phyloP scores from a whole-genome alignment of 805 yeast genomes.

The Starmerella kuoi region DNA sequence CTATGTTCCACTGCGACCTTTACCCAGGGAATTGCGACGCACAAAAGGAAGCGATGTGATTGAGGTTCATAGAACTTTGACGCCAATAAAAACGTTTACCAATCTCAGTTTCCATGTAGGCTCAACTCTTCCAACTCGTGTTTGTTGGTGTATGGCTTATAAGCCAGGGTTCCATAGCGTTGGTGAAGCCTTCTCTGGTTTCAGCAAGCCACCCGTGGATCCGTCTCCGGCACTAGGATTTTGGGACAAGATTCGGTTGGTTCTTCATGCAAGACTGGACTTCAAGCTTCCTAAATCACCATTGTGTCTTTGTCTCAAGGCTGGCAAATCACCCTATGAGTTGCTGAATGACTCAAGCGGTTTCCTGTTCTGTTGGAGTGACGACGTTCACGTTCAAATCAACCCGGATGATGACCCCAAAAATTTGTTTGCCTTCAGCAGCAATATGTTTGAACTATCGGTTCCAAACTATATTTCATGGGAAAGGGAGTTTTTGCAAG shows the following conservation, averaged over 20 bases:
- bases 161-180: conserved; percentile 75
- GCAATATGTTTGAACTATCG: conserved; percentile 53
- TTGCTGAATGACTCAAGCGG: conserved; percentile 61
- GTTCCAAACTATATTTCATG: conserved; percentile 60
- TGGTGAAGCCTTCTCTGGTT: conserved; percentile 64
- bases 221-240: conserved; percentile 76
- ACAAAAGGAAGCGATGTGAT: conserved; percentile 37
- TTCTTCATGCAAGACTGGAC: conserved; percentile 58
- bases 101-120: conserved; percentile 45
- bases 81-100: conserved; percentile 61
- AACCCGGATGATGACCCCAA: conserved; percentile 60
- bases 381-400: conserved; percentile 45
- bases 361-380: conserved; percentile 58
- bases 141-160: conserved; percentile 76
- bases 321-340: conserved; percentile 67
- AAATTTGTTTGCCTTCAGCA: conserved; percentile 49
- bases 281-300: conserved; percentile 41
- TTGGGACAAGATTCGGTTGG: conserved; percentile 78
- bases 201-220: conserved; percentile 82
- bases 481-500: conserved; percentile 25
- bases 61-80: conserved; percentile 59
- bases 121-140: conserved; percentile 47
- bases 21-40: conserved; percentile 30
- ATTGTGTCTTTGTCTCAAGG: conserved; percentile 38
- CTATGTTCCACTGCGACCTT: conserved; percentile 49